Evolutionary conservation across 1,284 basidiomycete species (phyloP), one percentile per base, ranked within the genome.

Genomic region (Leccinum subatratum): DNA sequence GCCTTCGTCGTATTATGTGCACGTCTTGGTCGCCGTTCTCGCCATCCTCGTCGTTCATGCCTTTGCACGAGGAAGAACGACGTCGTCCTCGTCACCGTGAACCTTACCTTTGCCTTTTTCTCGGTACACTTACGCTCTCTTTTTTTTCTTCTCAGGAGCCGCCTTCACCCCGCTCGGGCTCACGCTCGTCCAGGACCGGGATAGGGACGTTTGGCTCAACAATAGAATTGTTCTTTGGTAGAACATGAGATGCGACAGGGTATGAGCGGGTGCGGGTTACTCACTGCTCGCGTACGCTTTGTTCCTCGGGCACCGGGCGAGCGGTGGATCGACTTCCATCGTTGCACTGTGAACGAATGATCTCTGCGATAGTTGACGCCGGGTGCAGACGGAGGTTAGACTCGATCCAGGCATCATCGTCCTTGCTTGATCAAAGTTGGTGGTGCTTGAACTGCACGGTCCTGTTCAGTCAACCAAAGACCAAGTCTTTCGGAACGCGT

Each of bases 251-350:
- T 42, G 39, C 16, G 48, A 54, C 12, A 42, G 16, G 39, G 39
- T 16, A 42, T 16, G 39, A 42, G 45, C 58, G 48, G 18, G 20
- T 5, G 32, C 1, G 45, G 30, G n/a, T 42, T 42, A 88, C 91
- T 79, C 77, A 93, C 92, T 96, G 71, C 90, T 92, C 58, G 96
- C 98, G 73, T 93, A 85, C 67, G 98, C 95, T 85, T 98, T 98
- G 79, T 98, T 98, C 71, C 96, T 83, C 39, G 87, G 86, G 79
- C 96, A 98, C 34, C 85, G 84, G 51, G 81, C 86, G 60, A 85
- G 78, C 1, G 95, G 95, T 69, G 81, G 78, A 74, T 90, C 87
- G 34, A 90, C 75, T 77, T 95, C 90, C 67, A 82, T 34, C 32
- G 32, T 80, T 20, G 85, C 81, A 6, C 75, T 96, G 94, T 60